Evolutionary conservation across 2,329 filamentous ascomycete species (phyloP), one percentile per base, ranked within the genome.

Genomic region (Fusarium equiseti): DNA sequence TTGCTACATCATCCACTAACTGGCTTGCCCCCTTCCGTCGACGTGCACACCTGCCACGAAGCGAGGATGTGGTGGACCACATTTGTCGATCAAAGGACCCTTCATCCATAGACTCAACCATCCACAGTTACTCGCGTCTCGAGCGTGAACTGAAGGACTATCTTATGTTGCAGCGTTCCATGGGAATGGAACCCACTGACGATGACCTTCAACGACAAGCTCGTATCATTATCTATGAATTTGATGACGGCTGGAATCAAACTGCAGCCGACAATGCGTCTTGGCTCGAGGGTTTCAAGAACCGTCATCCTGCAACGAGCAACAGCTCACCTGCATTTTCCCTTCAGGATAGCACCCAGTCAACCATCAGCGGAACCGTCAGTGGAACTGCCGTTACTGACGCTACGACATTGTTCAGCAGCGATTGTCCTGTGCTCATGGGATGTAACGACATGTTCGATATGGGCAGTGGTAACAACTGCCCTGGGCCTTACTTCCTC

Each of bases 221-320:
- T 24, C 84, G 89, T 66, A 82, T 89, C 54, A 88, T 90, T 71
- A 88, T 90, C 24, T 90, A 89, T 77, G 87, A 89, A 49, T 85
- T 83, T 62, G 87, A 90, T 55, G 88, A 90, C 70, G 84, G 84
- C 12, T 90, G 88, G 88, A 90, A 90, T 68, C 88, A 90, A 73
- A 91, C 88, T 3, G 85, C 85, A 1, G 86, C 88, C 5, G 88
- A 91, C 68, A 87, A 88, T 64, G 68, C 79, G 5, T 77, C 81
- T 6, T 89, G 88, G 85, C 80, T 90, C 3, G 76, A 79, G 6
- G 79, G 82, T 15, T 90, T 90, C 78, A 86, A 83, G 63, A 76
- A 81, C 43, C 82, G 86, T 52, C 84, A 88, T 66, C 65, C 77
- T 16, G 46, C 44, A 40, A 52, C 52, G 29, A 70, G 62, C 18